Conservation (phyloP, 306 rosid genomes). For the Begonia fuchsioides region DNA sequence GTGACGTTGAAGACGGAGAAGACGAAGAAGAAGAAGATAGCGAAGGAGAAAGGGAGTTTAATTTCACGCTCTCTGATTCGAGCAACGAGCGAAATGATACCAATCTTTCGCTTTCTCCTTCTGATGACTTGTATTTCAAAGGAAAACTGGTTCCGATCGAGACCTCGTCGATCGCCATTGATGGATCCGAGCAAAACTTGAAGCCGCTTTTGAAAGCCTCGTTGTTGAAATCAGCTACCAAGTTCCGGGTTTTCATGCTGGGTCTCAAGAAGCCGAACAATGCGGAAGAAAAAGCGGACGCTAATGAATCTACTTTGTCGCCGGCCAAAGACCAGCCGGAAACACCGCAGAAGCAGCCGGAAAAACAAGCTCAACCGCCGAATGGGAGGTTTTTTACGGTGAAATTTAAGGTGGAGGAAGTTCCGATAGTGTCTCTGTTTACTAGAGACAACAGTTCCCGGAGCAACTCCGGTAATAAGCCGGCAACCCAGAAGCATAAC, state of each 20-base stretch:
- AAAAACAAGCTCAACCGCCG: constrained; percentile 4
- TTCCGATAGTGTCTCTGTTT: constrained; percentile 69
- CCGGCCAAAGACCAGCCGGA: too few relatives aligned
- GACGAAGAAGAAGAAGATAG: constrained; percentile 14
- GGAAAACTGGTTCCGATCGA: constrained; percentile 64
- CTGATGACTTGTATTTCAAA: constrained; percentile 56
- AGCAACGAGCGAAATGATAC: constrained; percentile 46
- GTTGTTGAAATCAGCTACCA: constrained; percentile 76
- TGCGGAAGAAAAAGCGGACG: constrained; percentile 22
- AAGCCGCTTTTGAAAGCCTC: constrained; percentile 50
- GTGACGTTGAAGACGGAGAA: constrained; percentile 5
- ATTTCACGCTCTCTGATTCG: constrained; percentile 58
- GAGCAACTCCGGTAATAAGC: constrained; percentile 19
- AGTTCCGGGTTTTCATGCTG: constrained; percentile 62
- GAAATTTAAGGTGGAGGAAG: constrained; percentile 76
- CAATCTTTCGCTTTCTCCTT: constrained; percentile 59
- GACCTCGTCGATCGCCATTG: constrained; percentile 23
- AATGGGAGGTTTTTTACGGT: constrained; percentile 47
- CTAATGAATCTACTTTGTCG: constrained; percentile 15
- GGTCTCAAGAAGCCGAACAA: constrained; percentile 57
- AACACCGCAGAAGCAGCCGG: not conserved
- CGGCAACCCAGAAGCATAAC: constrained; percentile 13
- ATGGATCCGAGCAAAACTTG: constrained; percentile 39
- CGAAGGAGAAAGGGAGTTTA: constrained; percentile 48
- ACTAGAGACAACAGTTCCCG: constrained; percentile 66